A percentile compares a stretch with the other conserved stretches of the same genome.
Conservation (phyloP, 345 rosid genomes). For the Syzygium grande region DNA sequence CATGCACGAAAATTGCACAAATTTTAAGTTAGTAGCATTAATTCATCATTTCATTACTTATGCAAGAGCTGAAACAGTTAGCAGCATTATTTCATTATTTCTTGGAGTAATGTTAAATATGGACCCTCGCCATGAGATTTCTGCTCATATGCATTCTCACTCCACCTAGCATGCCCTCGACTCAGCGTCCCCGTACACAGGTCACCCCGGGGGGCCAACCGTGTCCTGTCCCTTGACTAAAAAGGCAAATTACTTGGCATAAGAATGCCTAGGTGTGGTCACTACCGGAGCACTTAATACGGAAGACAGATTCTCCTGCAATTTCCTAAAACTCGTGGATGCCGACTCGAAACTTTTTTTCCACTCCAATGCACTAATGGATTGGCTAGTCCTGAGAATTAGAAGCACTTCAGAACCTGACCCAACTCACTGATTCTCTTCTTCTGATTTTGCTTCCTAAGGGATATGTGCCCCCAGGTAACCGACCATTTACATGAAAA, state of each 20-base stretch:
- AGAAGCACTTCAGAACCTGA: slow-evolving; percentile 56
- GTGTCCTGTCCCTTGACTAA: neutral
- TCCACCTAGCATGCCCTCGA: no score
- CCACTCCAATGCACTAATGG: slow-evolving; percentile 64
- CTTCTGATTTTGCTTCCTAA: slow-evolving; percentile 65
- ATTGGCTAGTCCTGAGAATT: slow-evolving; percentile 70
- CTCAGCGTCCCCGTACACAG: no score
- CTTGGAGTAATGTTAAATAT: no score
- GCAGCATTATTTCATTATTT: neutral
- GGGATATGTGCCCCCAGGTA: slow-evolving; percentile 48
- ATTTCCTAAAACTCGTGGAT: slow-evolving; percentile 53
- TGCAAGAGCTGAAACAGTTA: neutral
- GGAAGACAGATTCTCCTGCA: slow-evolving; percentile 48
- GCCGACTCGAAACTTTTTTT: slow-evolving; percentile 65
- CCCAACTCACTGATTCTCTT: slow-evolving; percentile 62
- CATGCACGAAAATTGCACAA: neutral
- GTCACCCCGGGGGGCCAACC: neutral
- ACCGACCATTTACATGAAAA: no score
- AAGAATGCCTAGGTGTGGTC: slow-evolving; percentile 70
- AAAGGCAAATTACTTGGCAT: slow-evolving; percentile 60
- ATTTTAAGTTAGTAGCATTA: neutral
- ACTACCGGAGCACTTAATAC: slow-evolving; percentile 72
- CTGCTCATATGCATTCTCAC: no score
- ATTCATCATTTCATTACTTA: neutral
- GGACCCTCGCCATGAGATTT: no score